Evolutionary conservation across 139 green algal species (phyloP).

Genomic region (Coelastrella sp.): DNA sequence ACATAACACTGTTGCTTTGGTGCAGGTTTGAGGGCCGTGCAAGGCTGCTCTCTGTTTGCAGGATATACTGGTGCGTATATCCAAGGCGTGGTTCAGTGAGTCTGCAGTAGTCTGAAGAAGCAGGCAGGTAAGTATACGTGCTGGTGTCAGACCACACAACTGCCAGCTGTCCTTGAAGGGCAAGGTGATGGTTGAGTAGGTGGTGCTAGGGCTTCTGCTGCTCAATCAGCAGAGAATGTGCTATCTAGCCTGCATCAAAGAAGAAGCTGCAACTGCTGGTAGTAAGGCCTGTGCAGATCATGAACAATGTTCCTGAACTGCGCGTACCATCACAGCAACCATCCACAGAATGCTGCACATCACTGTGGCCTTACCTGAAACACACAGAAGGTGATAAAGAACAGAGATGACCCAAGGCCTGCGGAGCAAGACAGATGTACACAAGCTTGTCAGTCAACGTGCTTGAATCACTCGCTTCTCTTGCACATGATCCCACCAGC

Average conservation of each 20-base stretch:
- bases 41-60: not conserved
- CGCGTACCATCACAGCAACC: no score
- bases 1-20: not conserved
- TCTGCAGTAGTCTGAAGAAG: no score
- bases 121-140: no score
- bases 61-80: no score
- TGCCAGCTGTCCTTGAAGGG: not conserved
- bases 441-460: no score
- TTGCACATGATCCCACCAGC: no score
- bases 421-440: not conserved
- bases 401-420: constrained; percentile 22
- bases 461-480: no score
- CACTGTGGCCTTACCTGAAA: constrained; percentile 25
- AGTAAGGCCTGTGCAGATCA: not conserved
- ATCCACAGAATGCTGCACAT: not conserved
- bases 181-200: not conserved
- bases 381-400: constrained; percentile 42
- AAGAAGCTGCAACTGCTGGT: not conserved
- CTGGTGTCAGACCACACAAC: no score
- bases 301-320: no score
- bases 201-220: not conserved
- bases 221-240: not conserved
- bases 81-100: no score
- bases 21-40: not conserved
- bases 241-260: not conserved